Conservation (phyloP, 768 basidiomycete species). For the Suillus americanus region DNA sequence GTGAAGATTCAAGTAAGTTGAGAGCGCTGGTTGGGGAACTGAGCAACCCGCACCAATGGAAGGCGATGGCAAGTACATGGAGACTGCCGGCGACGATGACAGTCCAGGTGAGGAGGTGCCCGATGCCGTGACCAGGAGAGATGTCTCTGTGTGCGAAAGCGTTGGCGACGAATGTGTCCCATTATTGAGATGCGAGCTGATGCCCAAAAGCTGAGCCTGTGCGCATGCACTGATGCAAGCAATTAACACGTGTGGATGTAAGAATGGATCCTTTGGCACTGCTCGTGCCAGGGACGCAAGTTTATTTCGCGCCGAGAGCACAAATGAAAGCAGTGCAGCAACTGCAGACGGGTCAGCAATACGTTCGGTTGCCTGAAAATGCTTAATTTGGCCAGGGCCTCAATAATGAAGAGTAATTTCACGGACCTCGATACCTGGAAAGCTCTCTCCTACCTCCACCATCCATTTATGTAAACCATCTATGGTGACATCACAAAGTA, state of each 20-base stretch:
- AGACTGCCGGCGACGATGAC: constrained; percentile 18
- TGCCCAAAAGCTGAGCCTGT: constrained; percentile 17
- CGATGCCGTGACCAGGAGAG: constrained; percentile 11
- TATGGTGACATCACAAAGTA: constrained; percentile 77
- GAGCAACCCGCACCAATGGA: constrained; percentile 35
- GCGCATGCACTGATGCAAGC: constrained; percentile 41
- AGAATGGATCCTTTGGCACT: constrained; percentile 77
- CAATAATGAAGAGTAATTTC: constrained; percentile 6
- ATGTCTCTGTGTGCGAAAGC: constrained; percentile 32
- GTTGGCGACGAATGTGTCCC: constrained; percentile 14
- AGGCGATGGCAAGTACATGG: constrained; percentile 15
- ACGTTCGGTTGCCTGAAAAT: constrained; percentile 61
- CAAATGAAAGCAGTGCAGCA: constrained; percentile 66
- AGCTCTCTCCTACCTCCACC: constrained; percentile 59
- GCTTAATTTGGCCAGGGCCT: constrained; percentile 1
- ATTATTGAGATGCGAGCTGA: constrained; percentile 6
- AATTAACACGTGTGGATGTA: constrained; percentile 61
- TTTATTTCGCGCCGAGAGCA: constrained; percentile 69
- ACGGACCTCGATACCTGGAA: constrained; percentile 57
- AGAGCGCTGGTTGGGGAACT: background rate
- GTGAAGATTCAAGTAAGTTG: constrained; percentile 25
- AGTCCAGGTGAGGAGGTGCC: constrained; percentile 15
- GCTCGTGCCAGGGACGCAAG: constrained; percentile 49
- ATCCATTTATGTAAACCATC: constrained; percentile 72
- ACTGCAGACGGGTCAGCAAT: constrained; percentile 73